Evolutionary conservation across 75 land plant species (phyloP).

Genomic region (Cupressus sempervirens): DNA sequence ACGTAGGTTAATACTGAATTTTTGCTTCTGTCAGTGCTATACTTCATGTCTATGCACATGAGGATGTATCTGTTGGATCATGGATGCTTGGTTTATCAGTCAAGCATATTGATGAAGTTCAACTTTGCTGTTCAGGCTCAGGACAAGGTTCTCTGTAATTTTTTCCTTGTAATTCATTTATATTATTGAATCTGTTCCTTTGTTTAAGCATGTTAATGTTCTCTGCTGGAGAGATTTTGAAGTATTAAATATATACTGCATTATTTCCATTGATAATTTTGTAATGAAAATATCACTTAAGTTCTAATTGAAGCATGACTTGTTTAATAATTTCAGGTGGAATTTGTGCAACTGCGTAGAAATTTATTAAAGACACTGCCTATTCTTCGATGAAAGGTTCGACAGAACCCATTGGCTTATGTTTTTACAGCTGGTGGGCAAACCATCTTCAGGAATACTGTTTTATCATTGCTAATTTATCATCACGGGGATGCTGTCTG

Average conservation of each 20-base stretch:
- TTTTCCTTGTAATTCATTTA: neutral
- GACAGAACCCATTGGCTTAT: neutral
- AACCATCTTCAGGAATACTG: neutral
- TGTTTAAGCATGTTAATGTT: neutral
- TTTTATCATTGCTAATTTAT: neutral
- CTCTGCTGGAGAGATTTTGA: neutral
- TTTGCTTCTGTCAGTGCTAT: slow-evolving; percentile 34
- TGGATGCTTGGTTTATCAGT: slow-evolving; percentile 94
- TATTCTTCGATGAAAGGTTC: neutral
- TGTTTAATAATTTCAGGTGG: neutral
- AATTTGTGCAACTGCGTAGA: slow-evolving; percentile 2
- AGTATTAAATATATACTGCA: neutral
- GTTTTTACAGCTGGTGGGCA: neutral
- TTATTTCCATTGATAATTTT: neutral
- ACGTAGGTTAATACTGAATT: neutral
- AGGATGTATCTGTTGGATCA: slow-evolving; percentile 87
- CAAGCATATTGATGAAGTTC: slow-evolving; percentile 64
- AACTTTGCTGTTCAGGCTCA: slow-evolving; percentile 78
- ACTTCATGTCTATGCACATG: slow-evolving; percentile 89
- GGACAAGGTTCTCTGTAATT: slow-evolving; percentile 36
- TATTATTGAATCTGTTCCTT: neutral
- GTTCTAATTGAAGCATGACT: neutral
- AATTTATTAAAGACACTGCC: neutral
- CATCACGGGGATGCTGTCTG: neutral
- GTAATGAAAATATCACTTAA: neutral